Conservation (phyloP, 306 rosid species). For the Rosa persica region DNA sequence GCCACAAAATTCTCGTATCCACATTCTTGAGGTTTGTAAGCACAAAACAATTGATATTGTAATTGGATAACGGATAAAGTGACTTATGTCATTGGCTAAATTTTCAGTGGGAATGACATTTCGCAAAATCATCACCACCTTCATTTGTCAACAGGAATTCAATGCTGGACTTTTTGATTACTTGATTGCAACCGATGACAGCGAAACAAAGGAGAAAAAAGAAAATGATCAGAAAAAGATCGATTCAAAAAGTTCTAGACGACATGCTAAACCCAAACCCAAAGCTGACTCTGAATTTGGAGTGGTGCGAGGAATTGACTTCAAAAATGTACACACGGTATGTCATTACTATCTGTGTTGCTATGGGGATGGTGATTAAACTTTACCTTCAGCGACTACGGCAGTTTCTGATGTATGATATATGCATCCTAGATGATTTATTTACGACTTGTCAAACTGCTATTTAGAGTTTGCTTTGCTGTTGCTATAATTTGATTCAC, state of each 20-base stretch:
- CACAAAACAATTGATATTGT: conserved; percentile 12
- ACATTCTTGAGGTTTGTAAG: conserved; percentile 84
- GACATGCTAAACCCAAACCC: conserved; percentile 49
- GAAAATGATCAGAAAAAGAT: conserved; percentile 44
- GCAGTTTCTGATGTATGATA: neutral
- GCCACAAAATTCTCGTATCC: conserved; percentile 98
- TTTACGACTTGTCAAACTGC: neutral
- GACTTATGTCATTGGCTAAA: neutral
- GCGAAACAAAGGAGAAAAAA: conserved; percentile 70
- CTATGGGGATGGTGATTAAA: neutral
- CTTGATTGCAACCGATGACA: conserved; percentile 83
- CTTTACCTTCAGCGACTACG: neutral
- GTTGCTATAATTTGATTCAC: neutral
- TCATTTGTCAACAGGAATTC: conserved; percentile 71
- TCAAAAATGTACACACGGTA: conserved; percentile 92
- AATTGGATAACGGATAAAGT: neutral
- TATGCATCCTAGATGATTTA: neutral
- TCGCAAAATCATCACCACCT: conserved; percentile 12
- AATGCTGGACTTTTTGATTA: conserved; percentile 97
- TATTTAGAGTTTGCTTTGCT: neutral
- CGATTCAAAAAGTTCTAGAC: conserved; percentile 48
- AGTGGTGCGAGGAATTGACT: conserved; percentile 93
- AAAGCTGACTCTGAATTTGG: conserved; percentile 90
- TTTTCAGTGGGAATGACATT: conserved; percentile 20
- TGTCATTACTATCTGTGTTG: conserved; percentile 21